A percentile compares a stretch with the other conserved stretches of the same genome.
These are phyloP conservation scores for Ceratonia siliqua DNA, from an alignment of 306 rosid species.

Conservation along the genomic window DNA sequence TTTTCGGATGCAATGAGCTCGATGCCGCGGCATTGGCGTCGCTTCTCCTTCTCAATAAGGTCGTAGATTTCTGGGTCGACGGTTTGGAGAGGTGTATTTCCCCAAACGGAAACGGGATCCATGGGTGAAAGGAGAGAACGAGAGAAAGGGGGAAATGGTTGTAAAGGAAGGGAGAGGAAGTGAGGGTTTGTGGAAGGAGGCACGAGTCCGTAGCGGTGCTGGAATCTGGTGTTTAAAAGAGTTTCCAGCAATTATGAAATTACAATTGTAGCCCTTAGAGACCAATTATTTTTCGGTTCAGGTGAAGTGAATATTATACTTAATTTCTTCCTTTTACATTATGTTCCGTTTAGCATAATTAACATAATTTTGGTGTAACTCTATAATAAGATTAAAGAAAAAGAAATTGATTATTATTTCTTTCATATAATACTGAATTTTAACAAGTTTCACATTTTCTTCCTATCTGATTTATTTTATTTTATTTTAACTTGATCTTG, in stretches of 20 bases:
- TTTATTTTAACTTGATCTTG: too few relatives aligned
- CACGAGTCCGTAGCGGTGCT: neutral
- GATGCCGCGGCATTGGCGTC: conserved; percentile 91
- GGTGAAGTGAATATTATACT: neutral
- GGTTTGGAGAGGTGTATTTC: conserved; percentile 56
- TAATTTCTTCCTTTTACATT: too few relatives aligned
- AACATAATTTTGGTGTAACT: too few relatives aligned
- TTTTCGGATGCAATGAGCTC: conserved; percentile 93
- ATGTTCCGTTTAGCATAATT: too few relatives aligned
- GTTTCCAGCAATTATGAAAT: neutral
- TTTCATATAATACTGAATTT: too few relatives aligned
- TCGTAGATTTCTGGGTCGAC: conserved; percentile 88
- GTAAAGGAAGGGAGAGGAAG: neutral
- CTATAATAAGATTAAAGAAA: too few relatives aligned
- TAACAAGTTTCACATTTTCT: too few relatives aligned
- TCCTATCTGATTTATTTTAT: too few relatives aligned
- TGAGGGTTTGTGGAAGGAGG: neutral
- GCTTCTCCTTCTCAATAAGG: conserved; percentile 85
- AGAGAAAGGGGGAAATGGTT: too few relatives aligned
- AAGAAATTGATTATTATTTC: too few relatives aligned
- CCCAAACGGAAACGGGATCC: conserved; percentile 82
- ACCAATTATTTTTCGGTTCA: neutral
- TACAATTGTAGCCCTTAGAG: neutral
- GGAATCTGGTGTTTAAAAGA: neutral
- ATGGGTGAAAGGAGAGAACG: conserved; percentile 20